Evolutionary conservation across 192 early-diverging fungal genomes (phyloP), one percentile per base, ranked within the genome.

Genomic region (Physocladia obscura): DNA sequence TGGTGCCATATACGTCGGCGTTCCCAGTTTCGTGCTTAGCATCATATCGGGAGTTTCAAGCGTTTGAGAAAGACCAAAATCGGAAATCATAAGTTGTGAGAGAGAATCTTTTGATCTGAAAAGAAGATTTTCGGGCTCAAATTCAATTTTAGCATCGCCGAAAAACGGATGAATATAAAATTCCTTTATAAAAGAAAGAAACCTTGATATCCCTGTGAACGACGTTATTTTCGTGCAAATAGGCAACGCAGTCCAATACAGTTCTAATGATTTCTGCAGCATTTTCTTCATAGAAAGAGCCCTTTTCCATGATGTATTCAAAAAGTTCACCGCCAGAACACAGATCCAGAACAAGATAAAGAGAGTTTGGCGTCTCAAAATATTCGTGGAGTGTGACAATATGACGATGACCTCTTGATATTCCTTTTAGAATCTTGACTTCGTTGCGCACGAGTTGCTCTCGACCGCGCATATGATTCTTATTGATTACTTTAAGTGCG

Each of bases 401-500:
- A 85, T 96, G 89, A n/a, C 87, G 90, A 82, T 98, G 96, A 57
- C 90, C 83, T 38, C 76, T 79, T 4, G 82, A 83, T 24, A 98
- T 74, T 55, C 81, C 83, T 57, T 88, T 81, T 71, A 98, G 82
- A 30, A 96, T 89, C 44, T 90, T 81, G 76, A 98, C 93, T 77
- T 98, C 96, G 75, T 92, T 91, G 44, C 89, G 70, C 8, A 98
- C 93, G 90, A 97, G 92, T 34, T 89, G 81, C 67, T 90, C 92
- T 56, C 94, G 88, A 47, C 88, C 89, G 29, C 74, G 85, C 62
- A 95, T 88, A 11, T 88, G 85, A 57, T 88, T 83, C 74, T 97
- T 96, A 73, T 85, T 87, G 78, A 98, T 97, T 47, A 98, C 87
- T 79, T 98, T 98, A 67, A 95, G 82, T 0, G 96, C 96, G 22